Conservation (phyloP, 108 stramenopile species). For the Cyclotella choctawhatcheeana region DNA sequence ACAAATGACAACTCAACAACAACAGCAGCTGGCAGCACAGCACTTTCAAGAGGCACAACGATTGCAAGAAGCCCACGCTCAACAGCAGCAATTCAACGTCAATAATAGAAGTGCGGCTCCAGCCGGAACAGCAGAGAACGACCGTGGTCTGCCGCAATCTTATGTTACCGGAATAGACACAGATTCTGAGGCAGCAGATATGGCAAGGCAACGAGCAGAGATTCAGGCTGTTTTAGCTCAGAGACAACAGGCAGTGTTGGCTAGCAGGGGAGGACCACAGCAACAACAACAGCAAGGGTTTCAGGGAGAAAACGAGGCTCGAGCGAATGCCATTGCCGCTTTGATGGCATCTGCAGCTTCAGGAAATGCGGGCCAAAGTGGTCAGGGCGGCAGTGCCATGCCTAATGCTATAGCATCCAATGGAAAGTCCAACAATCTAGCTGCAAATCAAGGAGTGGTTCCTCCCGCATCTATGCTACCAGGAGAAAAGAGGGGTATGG, state of each 20-base stretch:
- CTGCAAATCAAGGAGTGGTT: not conserved
- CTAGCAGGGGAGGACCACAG: conserved; percentile 9
- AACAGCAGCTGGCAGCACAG: conserved; percentile 30
- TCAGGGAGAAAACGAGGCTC: conserved; percentile 32
- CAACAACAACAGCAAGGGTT: conserved; percentile 9
- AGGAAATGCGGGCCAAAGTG: conserved; percentile 41
- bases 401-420: conserved; percentile 19
- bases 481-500: conserved; percentile 5
- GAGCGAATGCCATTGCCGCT: conserved; percentile 40
- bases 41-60: conserved; percentile 33
- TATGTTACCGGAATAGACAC: conserved; percentile 29
- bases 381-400: conserved; percentile 3
- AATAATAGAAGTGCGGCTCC: conserved; percentile 28
- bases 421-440: too few species aligned
- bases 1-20: conserved; percentile 39
- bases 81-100: conserved; percentile 22
- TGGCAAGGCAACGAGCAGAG: conserved; percentile 44
- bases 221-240: conserved; percentile 47
- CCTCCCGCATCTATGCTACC: not conserved
- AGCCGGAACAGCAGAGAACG: conserved; percentile 10
- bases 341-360: conserved; percentile 41
- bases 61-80: conserved; percentile 39
- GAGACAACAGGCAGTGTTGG: conserved; percentile 45
- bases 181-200: conserved; percentile 26
- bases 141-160: conserved; percentile 35